Percentiles rank a stretch among this genome's conserved stretches.
These are phyloP conservation scores for Thalia dealbata DNA, from an alignment of 176 grass and related monocot species.

Conservation along the genomic window DNA sequence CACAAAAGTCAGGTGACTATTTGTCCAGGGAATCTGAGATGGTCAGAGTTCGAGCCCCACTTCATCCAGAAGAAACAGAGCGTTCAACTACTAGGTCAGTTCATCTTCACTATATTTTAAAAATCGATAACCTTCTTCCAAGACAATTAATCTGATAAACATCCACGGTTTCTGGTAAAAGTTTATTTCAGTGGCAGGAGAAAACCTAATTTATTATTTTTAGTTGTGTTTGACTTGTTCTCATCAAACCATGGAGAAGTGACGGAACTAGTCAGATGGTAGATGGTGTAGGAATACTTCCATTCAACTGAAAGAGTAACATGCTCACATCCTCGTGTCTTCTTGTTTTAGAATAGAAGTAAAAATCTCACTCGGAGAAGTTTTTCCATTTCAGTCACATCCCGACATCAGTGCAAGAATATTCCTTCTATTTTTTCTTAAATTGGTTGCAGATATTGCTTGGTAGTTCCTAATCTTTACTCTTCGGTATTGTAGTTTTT, in stretches of 20 bases:
- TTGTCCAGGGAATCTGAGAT: conserved; percentile 27
- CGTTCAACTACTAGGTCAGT: conserved; percentile 28
- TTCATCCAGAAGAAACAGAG: conserved; percentile 31
- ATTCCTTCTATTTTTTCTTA: no score
- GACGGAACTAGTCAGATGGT: no score
- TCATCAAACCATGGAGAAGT: no score
- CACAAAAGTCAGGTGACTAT: conserved; percentile 28
- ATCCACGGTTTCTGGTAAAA: not conserved
- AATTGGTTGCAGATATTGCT: not conserved
- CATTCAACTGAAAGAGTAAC: no score
- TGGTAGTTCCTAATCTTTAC: not conserved
- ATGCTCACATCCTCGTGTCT: no score
- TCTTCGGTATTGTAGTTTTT: no score
- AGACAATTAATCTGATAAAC: not conserved
- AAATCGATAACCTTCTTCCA: not conserved
- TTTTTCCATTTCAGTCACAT: no score
- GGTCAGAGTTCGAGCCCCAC: conserved; percentile 18
- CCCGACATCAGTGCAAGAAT: no score
- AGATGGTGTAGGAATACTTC: no score
- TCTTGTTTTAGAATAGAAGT: no score
- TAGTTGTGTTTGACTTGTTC: not conserved
- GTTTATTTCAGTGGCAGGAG: no score
- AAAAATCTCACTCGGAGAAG: no score
- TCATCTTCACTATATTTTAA: not conserved
- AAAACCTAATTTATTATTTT: not conserved